Evolutionary conservation across 108 stramenopile species (phyloP).

Genomic region (Pseudonitzschia pungens): DNA sequence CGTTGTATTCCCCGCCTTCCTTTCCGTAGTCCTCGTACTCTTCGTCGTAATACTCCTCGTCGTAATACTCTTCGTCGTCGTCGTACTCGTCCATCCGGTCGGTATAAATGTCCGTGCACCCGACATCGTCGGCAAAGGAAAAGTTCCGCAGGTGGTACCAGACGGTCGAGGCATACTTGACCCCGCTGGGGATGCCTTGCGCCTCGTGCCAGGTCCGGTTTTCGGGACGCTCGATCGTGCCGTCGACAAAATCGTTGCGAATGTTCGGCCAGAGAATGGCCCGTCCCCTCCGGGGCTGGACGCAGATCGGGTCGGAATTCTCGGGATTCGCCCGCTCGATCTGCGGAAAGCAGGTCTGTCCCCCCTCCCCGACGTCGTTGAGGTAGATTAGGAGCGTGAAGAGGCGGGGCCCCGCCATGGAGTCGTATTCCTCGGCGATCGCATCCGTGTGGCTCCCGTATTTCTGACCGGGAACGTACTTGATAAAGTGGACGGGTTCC

Average conservation of each 20-base stretch:
- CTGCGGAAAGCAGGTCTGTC: slow-evolving; percentile 78
- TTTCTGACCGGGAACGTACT: slow-evolving; percentile 13
- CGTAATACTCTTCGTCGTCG: not conserved
- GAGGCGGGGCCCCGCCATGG: slow-evolving; percentile 55
- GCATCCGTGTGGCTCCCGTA: slow-evolving; percentile 9
- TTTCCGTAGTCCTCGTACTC: too few relatives aligned
- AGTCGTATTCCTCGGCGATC: not conserved
- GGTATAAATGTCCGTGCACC: slow-evolving; percentile 6
- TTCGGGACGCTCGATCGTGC: not conserved
- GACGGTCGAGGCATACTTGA: slow-evolving; percentile 75
- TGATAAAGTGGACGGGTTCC: slow-evolving; percentile 7
- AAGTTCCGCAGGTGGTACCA: slow-evolving; percentile 83
- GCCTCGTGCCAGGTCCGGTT: slow-evolving; percentile 10
- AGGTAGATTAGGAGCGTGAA: slow-evolving; percentile 79
- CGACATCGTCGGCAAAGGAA: slow-evolving; percentile 2
- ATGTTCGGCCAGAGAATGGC: slow-evolving; percentile 87
- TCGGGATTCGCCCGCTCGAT: slow-evolving; percentile 11
- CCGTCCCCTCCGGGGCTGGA: slow-evolving; percentile 70
- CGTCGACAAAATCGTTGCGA: not conserved
- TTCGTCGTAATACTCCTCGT: too few relatives aligned
- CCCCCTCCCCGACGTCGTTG: slow-evolving; percentile 84
- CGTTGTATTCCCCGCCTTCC: too few relatives aligned
- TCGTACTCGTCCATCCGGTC: not conserved
- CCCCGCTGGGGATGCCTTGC: not conserved
- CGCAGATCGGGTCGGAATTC: slow-evolving; percentile 37